Base-by-base conservation (phyloP, 2,329 filamentous ascomycete genomes). In the Exophiala sideris region DNA sequence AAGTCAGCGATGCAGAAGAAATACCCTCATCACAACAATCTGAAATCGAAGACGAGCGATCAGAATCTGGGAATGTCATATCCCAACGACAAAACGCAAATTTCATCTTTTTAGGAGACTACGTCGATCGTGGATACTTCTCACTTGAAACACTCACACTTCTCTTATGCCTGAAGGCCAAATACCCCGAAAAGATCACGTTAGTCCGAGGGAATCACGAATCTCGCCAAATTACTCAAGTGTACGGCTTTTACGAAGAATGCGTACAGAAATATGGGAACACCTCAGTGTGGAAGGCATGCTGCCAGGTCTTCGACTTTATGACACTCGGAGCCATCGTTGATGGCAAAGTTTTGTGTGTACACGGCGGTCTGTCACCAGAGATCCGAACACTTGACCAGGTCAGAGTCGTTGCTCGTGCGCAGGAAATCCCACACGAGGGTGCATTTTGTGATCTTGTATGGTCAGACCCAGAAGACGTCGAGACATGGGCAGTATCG, bases 201-300 rank as follows among this genome's bases (percentile, higher is more conserved):
- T 76, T 89, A 29, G 84, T 89, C 32, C 83, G 86, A 48, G 86
- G 86, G 34, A 89, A 89, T 65, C 86, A 89, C 69, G 86, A 89
- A 68, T 88, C 85, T 39, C 83, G 86, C 41, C 86, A 89, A 68
- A 89, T 89, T 63, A 89, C 86, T 11, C 85, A 88, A 67, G 86
- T 89, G 11, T 89, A 89, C 67, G 86, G 86, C 29, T 89, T 89
- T 70, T 89, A 89, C 70, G 86, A 89, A 66, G 86, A 89, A 67
- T 89, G 86, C 66, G 79, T 87, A 62, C 83, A 85, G 62, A 89
- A 89, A 68, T 89, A 89, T 65, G 86, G 86, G 56, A 89, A 88
- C 69, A 86, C 86, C 5, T 87, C 84, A 32, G 86, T 89, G 50
- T 89, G 86, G 86, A 89, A 89, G 71, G 86, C 85, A 48, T 89